Percentiles rank a stretch among this genome's conserved stretches.
Evolutionary conservation across 306 rosid genomes (phyloP).

Genomic region (Trifolium pratense): DNA sequence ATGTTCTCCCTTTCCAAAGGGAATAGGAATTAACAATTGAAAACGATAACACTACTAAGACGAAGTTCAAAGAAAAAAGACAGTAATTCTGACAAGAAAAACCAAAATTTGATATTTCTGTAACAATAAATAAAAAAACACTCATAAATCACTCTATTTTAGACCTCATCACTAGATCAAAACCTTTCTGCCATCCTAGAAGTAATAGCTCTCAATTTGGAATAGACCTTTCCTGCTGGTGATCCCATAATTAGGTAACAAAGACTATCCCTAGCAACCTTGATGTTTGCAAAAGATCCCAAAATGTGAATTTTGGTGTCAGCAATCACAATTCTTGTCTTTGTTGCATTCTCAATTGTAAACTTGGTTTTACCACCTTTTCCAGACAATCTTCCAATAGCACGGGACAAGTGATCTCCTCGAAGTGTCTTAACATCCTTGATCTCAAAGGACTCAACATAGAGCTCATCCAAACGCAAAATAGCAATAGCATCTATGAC

Average conservation of each 20-base stretch:
- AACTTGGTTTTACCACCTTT: constrained; percentile 91
- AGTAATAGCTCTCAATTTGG: constrained; percentile 77
- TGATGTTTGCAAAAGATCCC: constrained; percentile 83
- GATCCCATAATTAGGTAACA: constrained; percentile 88
- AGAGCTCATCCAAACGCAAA: constrained; percentile 85
- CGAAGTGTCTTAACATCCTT: constrained; percentile 86
- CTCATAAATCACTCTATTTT: neutral
- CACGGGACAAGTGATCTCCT: constrained; percentile 89
- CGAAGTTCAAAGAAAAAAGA: neutral
- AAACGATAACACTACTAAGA: too few species aligned
- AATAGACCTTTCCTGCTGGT: constrained; percentile 85
- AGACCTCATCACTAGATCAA: constrained; percentile 40
- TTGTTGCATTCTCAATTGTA: constrained; percentile 83
- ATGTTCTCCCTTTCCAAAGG: neutral
- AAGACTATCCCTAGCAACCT: constrained; percentile 81
- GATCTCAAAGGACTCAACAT: constrained; percentile 86
- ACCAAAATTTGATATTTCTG: neutral
- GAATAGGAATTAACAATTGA: neutral
- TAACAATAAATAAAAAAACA: neutral
- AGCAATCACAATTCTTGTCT: constrained; percentile 87
- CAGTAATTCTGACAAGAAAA: neutral
- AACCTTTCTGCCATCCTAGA: constrained; percentile 85
- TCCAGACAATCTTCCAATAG: constrained; percentile 84
- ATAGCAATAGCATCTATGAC: constrained; percentile 84
- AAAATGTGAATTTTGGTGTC: constrained; percentile 85